A percentile compares a stretch with the other conserved stretches of the same genome.
These are phyloP conservation scores for Colletotrichum lentis DNA, from an alignment of 2,329 filamentous ascomycete genomes.

Conservation along the genomic window DNA sequence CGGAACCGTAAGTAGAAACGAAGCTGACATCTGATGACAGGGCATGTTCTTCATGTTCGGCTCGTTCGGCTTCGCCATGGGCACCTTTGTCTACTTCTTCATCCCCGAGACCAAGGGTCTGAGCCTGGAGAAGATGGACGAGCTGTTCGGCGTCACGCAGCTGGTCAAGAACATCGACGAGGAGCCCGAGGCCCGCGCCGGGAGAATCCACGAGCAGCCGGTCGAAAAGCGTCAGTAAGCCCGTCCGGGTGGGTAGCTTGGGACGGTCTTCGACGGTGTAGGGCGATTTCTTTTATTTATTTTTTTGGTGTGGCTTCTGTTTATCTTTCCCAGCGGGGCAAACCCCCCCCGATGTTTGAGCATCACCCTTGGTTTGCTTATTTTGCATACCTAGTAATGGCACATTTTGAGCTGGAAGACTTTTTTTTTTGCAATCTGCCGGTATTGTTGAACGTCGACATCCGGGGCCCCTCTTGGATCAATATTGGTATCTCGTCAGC, in stretches of 20 bases:
- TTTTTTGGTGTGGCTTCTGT: no score
- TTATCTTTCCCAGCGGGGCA: background rate
- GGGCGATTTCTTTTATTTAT: background rate
- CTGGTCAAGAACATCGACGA: conserved; percentile 46
- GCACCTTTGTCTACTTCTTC: conserved; percentile 71
- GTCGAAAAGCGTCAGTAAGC: conserved; percentile 6
- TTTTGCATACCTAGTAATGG: background rate
- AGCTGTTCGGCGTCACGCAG: conserved; percentile 69
- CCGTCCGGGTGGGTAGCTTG: background rate
- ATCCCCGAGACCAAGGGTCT: conserved; percentile 76
- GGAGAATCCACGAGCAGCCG: conserved; percentile 55
- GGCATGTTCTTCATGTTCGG: conserved; percentile 76
- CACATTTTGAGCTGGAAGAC: background rate
- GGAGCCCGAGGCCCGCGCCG: conserved; percentile 44
- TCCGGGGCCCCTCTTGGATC: no score
- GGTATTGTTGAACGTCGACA: conserved; percentile 46
- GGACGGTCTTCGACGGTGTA: background rate
- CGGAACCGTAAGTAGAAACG: no score
- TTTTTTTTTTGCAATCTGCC: background rate
- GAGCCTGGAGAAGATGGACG: conserved; percentile 70
- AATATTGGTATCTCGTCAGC: background rate
- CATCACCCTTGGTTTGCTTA: background rate
- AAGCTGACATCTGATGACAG: conserved; percentile 39
- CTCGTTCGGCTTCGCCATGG: conserved; percentile 71
- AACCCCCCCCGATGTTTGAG: background rate